Base-by-base conservation (phyloP, 2,329 filamentous ascomycete genomes). In the Hymenoscyphus fraxineus region DNA sequence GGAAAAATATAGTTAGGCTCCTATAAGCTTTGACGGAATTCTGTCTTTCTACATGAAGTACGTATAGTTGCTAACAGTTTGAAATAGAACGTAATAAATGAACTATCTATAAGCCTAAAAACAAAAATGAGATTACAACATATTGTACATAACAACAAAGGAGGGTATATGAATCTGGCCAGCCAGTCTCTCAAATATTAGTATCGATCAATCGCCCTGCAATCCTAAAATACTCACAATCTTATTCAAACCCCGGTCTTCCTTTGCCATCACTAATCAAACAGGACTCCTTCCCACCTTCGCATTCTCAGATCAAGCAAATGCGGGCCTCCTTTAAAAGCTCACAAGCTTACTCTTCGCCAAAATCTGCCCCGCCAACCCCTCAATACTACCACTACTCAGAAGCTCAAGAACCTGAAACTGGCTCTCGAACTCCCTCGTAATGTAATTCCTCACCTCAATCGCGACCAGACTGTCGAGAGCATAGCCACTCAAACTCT, bases 381-480 rank as follows among this genome's bases (percentile, higher is more conserved):
- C 81, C 74, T 80, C 78, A 66, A 83, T 81, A 22, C 78, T 80
- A 1, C 82, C 82, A 68, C 81, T 83, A 6, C 79, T 82, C 44
- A 85, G 73, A 65, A 86, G 72, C 70, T 86, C 83, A 65, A 86
- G 72, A 0, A 86, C 82, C 73, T 85, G 76, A 39, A 78, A 70
- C 64, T 80, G 77, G 0, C 79, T 68, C 16, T 73, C 69, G 41
- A 79, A 80, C 66, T 80, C 79, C 59, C 77, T 75, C 1, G 77
- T 73, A 5, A 84, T 77, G 40, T 67, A 75, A 47, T 72, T 73
- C 16, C 73, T 64, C 39, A 76, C 69, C 58, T 75, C 74, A 65
- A 76, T 74, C 15, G 73, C 73, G 3, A 74, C 72, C 19, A 76
- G 61, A 13, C 68, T 71, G 64, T 75, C 73, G 3, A 76, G 65